Conservation (phyloP, 768 basidiomycete species). For the Rhodocollybia butyracea region DNA sequence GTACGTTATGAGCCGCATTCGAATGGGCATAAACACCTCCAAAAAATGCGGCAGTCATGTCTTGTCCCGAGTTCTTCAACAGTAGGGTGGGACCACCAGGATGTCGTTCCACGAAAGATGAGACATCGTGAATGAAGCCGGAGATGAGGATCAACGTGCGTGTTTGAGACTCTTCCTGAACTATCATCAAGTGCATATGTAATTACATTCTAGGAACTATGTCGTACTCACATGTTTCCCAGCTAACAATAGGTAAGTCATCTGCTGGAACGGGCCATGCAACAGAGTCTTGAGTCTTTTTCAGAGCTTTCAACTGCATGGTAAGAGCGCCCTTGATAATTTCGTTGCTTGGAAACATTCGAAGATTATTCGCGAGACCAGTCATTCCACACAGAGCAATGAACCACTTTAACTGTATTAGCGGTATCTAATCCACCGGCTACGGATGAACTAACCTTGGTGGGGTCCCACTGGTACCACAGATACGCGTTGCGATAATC, state of each 20-base stretch:
- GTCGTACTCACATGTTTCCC: conserved; percentile 69
- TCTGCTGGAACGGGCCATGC: conserved; percentile 56
- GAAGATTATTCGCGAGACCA: conserved; percentile 78
- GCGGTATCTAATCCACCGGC: too few species aligned
- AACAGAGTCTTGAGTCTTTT: conserved; percentile 57
- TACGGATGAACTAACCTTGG: conserved; percentile 24
- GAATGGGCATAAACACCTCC: conserved; percentile 84
- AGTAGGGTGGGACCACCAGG: conserved; percentile 74
- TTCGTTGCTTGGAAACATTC: conserved; percentile 86
- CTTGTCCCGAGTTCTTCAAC: conserved; percentile 63
- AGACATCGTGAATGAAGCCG: conserved; percentile 86
- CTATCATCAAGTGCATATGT: conserved; percentile 27
- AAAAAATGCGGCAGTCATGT: conserved; percentile 82
- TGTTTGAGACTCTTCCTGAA: conserved; percentile 63
- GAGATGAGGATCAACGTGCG: conserved; percentile 69
- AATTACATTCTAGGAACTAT: background rate
- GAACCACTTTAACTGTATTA: conserved; percentile 86
- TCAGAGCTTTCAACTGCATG: conserved; percentile 79
- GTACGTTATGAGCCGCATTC: conserved; percentile 76
- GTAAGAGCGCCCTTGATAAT: conserved; percentile 77
- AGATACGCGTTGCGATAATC: conserved; percentile 76
- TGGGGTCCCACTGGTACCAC: conserved; percentile 74
- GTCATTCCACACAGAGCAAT: conserved; percentile 60
- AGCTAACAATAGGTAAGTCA: conserved; percentile 71
- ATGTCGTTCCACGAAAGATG: conserved; percentile 69